Evolutionary conservation across 495 filamentous ascomycete genomes (phyloP).

Genomic region (Patellaria atrata): DNA sequence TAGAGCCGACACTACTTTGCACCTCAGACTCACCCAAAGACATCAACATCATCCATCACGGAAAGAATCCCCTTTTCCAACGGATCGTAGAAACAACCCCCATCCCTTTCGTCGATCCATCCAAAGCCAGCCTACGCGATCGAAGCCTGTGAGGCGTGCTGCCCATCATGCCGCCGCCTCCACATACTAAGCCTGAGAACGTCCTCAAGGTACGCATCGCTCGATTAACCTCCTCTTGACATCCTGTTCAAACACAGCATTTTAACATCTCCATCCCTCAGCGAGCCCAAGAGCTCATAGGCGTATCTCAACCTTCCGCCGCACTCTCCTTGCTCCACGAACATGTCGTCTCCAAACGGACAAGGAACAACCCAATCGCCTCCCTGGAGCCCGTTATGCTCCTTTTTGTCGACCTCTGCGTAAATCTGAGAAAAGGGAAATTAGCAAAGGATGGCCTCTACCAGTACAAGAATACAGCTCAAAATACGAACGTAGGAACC

Average conservation of each 20-base stretch:
- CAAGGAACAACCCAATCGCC: conserved; percentile 90
- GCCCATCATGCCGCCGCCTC: conserved; percentile 81
- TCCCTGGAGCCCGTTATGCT: conserved; percentile 97
- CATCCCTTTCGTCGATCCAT: conserved; percentile 4
- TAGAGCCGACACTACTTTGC: too few relatives aligned
- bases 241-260: background rate
- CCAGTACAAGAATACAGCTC: conserved; percentile 98
- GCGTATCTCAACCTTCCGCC: conserved; percentile 81
- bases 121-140: conserved; percentile 9
- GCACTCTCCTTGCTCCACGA: conserved; percentile 93
- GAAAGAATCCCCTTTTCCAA: background rate
- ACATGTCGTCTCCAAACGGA: conserved; percentile 96
- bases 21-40: conserved; percentile 1
- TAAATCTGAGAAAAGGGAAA: conserved; percentile 94
- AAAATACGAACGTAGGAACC: conserved; percentile 96
- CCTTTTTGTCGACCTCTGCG: conserved; percentile 88
- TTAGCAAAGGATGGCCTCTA: conserved; percentile 96
- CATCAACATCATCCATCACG: conserved; percentile 1
- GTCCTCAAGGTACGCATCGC: conserved; percentile 60
- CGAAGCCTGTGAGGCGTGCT: conserved; percentile 19
- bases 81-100: conserved; percentile 2
- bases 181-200: conserved; percentile 97
- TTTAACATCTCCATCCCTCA: conserved; percentile 24
- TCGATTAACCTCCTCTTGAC: background rate
- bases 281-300: conserved; percentile 95